These are phyloP conservation scores for Alternaria conjuncta DNA, from an alignment of 2,329 filamentous ascomycete genomes.

Conservation along the genomic window DNA sequence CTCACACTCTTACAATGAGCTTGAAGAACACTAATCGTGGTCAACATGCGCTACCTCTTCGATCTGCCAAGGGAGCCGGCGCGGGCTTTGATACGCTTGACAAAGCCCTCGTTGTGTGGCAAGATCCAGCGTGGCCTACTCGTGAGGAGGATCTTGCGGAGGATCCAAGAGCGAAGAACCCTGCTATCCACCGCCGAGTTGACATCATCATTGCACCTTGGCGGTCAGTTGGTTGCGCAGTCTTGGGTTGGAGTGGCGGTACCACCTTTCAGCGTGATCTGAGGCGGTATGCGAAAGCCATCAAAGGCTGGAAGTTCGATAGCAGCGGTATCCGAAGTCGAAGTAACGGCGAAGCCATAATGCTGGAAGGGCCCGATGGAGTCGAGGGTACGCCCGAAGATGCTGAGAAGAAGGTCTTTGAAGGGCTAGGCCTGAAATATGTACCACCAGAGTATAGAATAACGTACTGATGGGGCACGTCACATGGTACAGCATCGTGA, in stretches of 20 bases:
- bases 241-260: slow-evolving; percentile 86
- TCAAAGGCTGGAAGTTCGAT: slow-evolving; percentile 82
- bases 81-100: slow-evolving; percentile 86
- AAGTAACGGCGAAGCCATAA: slow-evolving; percentile 71
- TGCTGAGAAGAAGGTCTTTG: slow-evolving; percentile 81
- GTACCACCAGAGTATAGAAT: slow-evolving; percentile 53
- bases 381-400: slow-evolving; percentile 65
- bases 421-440: slow-evolving; percentile 68
- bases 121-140: slow-evolving; percentile 63
- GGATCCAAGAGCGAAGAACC: slow-evolving; percentile 61
- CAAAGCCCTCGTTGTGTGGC: slow-evolving; percentile 93
- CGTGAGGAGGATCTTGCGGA: slow-evolving; percentile 44
- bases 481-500: not conserved
- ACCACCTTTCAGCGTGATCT: slow-evolving; percentile 91
- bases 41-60: slow-evolving; percentile 68
- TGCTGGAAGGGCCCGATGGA: slow-evolving; percentile 63
- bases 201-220: slow-evolving; percentile 92
- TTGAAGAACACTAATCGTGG: slow-evolving; percentile 73
- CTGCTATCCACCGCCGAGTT: slow-evolving; percentile 80
- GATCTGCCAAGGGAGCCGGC: slow-evolving; percentile 49
- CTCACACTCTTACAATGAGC: slow-evolving; percentile 78
- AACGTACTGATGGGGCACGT: slow-evolving; percentile 46
- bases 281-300: slow-evolving; percentile 76
- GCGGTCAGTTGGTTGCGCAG: slow-evolving; percentile 85
- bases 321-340: slow-evolving; percentile 81